A percentile compares a stretch with the other conserved stretches of the same genome.
Conservation (phyloP, 169 alveolate species). For the Plasmodium inui region DNA sequence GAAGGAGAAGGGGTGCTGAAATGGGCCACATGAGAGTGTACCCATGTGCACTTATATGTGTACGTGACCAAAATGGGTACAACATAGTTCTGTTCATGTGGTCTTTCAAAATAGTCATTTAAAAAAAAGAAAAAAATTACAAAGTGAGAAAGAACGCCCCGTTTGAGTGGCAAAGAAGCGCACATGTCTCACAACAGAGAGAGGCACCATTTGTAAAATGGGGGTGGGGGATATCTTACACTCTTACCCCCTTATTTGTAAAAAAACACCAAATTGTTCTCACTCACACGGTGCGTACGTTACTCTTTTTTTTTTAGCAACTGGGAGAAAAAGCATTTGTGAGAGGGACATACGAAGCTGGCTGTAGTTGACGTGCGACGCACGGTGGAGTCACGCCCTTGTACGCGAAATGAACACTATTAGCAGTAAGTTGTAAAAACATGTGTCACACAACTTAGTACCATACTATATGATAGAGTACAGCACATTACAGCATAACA, state of each 20-base stretch:
- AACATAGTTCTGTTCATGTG: neutral
- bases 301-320: conserved; percentile 39
- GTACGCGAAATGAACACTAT: conserved; percentile 2
- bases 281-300: neutral
- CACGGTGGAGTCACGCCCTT: neutral
- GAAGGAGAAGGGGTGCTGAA: neutral
- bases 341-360: neutral
- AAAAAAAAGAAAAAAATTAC: neutral
- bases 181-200: neutral
- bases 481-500: neutral
- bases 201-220: neutral
- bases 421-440: neutral
- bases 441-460: neutral
- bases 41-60: neutral
- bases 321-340: conserved; percentile 66
- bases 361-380: neutral
- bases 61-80: neutral
- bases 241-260: neutral
- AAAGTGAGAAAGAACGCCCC: neutral
- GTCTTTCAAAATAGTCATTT: neutral
- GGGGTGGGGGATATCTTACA: neutral
- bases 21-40: neutral
- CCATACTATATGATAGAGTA: neutral
- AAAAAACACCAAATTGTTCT: neutral
- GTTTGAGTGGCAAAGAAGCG: neutral